phyloP scores from a whole-genome alignment of 2,329 filamentous ascomycete species.

The Penicillium sp. region DNA sequence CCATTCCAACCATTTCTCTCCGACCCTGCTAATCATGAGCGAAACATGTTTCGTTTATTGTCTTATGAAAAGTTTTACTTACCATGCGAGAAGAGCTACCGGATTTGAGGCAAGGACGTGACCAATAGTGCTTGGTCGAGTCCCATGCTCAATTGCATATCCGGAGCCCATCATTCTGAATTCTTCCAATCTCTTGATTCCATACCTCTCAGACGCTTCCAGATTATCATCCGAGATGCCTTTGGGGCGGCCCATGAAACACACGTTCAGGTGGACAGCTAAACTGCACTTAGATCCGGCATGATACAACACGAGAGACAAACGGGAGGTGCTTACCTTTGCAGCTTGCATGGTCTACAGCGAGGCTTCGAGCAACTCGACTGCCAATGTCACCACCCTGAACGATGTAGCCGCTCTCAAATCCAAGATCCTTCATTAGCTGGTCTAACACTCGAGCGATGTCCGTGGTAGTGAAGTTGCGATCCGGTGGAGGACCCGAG shows the following conservation, averaged over 20 bases:
- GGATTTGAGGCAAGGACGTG: slow-evolving; percentile 42
- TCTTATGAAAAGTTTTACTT: background rate
- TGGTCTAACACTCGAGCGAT: slow-evolving; percentile 37
- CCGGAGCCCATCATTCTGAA: slow-evolving; percentile 32
- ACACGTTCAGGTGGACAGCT: slow-evolving; percentile 42
- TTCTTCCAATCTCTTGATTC: slow-evolving; percentile 27
- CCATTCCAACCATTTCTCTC: slow-evolving; percentile 49
- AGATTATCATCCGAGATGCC: slow-evolving; percentile 32
- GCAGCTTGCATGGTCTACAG: slow-evolving; percentile 36
- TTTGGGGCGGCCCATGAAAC: slow-evolving; percentile 33
- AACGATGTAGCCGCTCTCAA: slow-evolving; percentile 38
- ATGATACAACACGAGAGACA: background rate
- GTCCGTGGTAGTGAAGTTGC: slow-evolving; percentile 32
- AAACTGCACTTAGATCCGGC: background rate
- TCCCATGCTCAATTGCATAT: slow-evolving; percentile 41
- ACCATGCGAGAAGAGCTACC: slow-evolving; percentile 43
- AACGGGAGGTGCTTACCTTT: slow-evolving; percentile 32
- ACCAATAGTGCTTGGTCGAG: slow-evolving; percentile 43
- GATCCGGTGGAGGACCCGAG: slow-evolving; percentile 37
- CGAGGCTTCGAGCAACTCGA: slow-evolving; percentile 32
- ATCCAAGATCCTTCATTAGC: slow-evolving; percentile 40
- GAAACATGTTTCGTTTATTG: background rate
- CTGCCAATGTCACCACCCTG: slow-evolving; percentile 44
- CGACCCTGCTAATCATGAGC: slow-evolving; percentile 40
- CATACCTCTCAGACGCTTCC: slow-evolving; percentile 39